Evolutionary conservation across 2,329 filamentous ascomycete genomes (phyloP).

Genomic region (Tolypocladium inflatum): DNA sequence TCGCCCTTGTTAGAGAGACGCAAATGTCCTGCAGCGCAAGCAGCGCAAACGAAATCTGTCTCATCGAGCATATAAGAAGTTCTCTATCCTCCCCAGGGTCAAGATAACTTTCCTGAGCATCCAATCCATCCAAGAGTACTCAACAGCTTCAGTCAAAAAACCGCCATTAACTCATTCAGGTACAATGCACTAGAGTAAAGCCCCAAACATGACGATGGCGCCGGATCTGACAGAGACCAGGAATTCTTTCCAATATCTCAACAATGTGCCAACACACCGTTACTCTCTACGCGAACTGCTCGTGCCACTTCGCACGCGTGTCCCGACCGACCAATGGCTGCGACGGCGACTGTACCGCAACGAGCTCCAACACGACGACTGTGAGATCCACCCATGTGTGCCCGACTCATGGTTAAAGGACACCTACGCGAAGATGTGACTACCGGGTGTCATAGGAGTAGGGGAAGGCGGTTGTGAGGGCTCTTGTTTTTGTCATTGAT

Average conservation of each 20-base stretch:
- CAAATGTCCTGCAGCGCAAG: background rate
- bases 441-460: background rate
- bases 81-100: background rate
- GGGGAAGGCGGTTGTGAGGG: background rate
- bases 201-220: background rate
- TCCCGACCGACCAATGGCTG: background rate
- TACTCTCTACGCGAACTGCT: background rate
- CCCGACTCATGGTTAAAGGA: background rate
- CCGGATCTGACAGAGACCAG: background rate
- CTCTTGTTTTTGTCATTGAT: background rate
- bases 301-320: background rate
- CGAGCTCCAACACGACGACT: background rate
- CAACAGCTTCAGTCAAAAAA: background rate
- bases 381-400: background rate
- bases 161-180: background rate
- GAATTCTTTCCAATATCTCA: background rate
- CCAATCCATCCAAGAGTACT: background rate
- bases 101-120: background rate
- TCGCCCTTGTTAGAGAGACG: background rate
- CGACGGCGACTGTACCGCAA: background rate
- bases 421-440: background rate
- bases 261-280: background rate
- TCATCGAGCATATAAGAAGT: background rate
- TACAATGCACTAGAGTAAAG: background rate
- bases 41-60: background rate